Conservation (phyloP, 306 rosid genomes). For the Gastrolobium bilobum region DNA sequence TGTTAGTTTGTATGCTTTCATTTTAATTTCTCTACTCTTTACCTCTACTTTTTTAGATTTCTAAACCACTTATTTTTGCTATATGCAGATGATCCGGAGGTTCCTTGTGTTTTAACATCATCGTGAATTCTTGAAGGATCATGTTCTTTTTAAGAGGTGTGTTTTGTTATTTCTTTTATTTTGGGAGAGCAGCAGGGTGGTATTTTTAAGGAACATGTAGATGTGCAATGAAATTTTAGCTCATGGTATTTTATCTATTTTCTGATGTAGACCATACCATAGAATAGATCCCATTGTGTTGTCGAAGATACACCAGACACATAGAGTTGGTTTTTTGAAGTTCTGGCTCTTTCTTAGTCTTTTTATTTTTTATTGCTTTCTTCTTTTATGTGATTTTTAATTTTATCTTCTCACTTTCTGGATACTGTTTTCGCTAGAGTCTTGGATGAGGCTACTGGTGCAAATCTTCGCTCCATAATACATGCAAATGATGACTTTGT, state of each 20-base stretch:
- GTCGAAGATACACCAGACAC: slow-evolving; percentile 97
- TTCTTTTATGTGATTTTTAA: slow-evolving; percentile 40
- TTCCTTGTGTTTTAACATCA: slow-evolving; percentile 68
- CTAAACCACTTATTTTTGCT: slow-evolving; percentile 42
- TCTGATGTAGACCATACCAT: slow-evolving; percentile 82
- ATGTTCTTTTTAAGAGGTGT: slow-evolving; percentile 96
- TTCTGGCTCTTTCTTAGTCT: slow-evolving; percentile 51
- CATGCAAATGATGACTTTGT: slow-evolving; percentile 86
- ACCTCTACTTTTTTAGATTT: slow-evolving; percentile 25
- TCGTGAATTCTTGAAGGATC: slow-evolving; percentile 86
- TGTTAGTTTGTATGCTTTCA: slow-evolving; percentile 35
- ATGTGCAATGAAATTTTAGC: slow-evolving; percentile 16
- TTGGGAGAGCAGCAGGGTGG: slow-evolving; percentile 21
- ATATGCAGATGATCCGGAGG: slow-evolving; percentile 90
- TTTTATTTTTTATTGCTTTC: slow-evolving; percentile 24
- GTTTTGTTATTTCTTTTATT: slow-evolving; percentile 24
- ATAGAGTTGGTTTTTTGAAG: slow-evolving; percentile 94
- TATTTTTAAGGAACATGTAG: too few relatives aligned
- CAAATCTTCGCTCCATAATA: slow-evolving; percentile 86
- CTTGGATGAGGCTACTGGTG: slow-evolving; percentile 84
- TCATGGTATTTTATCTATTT: slow-evolving; percentile 10
- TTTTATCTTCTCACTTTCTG: slow-evolving; percentile 61
- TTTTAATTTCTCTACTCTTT: slow-evolving; percentile 35
- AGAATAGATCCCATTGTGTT: slow-evolving; percentile 79
- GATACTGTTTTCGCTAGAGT: slow-evolving; percentile 92